Evolutionary conservation across 768 basidiomycete species (phyloP).

Genomic region (Boletus pseudopeckii): DNA sequence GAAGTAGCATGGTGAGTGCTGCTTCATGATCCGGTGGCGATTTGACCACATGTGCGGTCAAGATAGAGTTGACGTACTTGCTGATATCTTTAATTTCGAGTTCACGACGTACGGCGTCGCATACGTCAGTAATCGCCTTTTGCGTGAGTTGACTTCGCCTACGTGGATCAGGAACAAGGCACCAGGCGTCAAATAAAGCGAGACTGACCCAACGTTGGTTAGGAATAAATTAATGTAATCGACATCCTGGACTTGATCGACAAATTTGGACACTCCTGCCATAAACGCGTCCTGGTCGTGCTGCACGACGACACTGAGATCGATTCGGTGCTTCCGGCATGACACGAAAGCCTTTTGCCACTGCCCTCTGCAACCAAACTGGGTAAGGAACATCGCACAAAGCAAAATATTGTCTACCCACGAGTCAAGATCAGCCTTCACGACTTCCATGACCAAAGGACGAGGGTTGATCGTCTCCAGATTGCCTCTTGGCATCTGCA

Average conservation of each 20-base stretch:
- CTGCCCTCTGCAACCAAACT: slow-evolving; percentile 45
- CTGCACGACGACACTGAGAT: slow-evolving; percentile 85
- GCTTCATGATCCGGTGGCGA: slow-evolving; percentile 88
- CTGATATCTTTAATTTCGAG: slow-evolving; percentile 70
- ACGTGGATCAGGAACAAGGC: slow-evolving; percentile 1
- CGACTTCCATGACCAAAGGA: slow-evolving; percentile 83
- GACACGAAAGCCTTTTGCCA: slow-evolving; percentile 88
- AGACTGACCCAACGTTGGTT: slow-evolving; percentile 71
- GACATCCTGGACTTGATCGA: slow-evolving; percentile 84
- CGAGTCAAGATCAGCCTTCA: slow-evolving; percentile 72
- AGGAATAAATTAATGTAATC: slow-evolving; percentile 93
- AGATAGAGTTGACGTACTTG: slow-evolving; percentile 84
- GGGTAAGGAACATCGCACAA: not conserved
- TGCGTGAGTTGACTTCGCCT: slow-evolving; percentile 60
- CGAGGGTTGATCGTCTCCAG: slow-evolving; percentile 93
- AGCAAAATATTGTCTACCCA: slow-evolving; percentile 13
- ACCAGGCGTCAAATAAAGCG: not conserved
- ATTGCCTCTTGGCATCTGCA: slow-evolving; percentile 98
- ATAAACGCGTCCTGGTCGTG: slow-evolving; percentile 70
- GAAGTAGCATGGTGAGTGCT: slow-evolving; percentile 70
- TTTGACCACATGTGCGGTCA: slow-evolving; percentile 93
- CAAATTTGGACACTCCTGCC: slow-evolving; percentile 56
- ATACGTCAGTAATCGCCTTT: slow-evolving; percentile 64
- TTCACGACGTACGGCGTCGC: slow-evolving; percentile 70
- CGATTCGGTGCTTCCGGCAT: slow-evolving; percentile 91